Conservation (phyloP, 164 flowering plant species). For the Liquidambar formosana region DNA sequence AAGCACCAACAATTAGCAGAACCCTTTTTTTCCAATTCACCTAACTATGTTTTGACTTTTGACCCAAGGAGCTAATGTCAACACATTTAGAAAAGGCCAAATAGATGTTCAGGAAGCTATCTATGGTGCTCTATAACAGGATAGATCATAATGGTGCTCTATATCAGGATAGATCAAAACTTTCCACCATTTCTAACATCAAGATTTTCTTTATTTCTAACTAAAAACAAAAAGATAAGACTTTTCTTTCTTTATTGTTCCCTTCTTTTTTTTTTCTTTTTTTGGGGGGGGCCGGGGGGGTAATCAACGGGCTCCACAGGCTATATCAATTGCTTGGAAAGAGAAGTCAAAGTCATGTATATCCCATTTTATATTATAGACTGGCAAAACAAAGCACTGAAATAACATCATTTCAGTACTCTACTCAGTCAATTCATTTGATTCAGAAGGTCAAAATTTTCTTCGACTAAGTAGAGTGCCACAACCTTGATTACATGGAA, state of each 20-base stretch:
- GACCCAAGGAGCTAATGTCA: too few relatives aligned
- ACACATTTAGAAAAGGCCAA: too few relatives aligned
- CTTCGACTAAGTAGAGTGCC: too few relatives aligned
- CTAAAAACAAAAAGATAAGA: too few relatives aligned
- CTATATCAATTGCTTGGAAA: not conserved
- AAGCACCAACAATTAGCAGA: conserved; percentile 15
- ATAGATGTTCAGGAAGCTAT: too few relatives aligned
- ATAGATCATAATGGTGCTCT: too few relatives aligned
- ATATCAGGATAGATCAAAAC: not conserved
- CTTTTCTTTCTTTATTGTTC: too few relatives aligned
- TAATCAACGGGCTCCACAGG: too few relatives aligned
- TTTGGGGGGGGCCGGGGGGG: too few relatives aligned
- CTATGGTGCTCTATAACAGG: too few relatives aligned
- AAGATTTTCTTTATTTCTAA: not conserved
- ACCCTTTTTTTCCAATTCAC: conserved; percentile 1
- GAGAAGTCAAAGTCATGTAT: not conserved
- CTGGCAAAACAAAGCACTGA: not conserved
- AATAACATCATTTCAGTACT: not conserved
- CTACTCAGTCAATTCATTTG: not conserved
- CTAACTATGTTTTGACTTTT: too few relatives aligned
- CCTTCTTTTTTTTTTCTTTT: too few relatives aligned
- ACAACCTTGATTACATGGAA: not conserved
- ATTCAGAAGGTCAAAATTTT: not conserved
- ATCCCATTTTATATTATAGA: not conserved
- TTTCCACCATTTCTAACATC: not conserved